Base-by-base conservation (phyloP, 2,329 filamentous ascomycete genomes). In the Diplodia mutila region DNA sequence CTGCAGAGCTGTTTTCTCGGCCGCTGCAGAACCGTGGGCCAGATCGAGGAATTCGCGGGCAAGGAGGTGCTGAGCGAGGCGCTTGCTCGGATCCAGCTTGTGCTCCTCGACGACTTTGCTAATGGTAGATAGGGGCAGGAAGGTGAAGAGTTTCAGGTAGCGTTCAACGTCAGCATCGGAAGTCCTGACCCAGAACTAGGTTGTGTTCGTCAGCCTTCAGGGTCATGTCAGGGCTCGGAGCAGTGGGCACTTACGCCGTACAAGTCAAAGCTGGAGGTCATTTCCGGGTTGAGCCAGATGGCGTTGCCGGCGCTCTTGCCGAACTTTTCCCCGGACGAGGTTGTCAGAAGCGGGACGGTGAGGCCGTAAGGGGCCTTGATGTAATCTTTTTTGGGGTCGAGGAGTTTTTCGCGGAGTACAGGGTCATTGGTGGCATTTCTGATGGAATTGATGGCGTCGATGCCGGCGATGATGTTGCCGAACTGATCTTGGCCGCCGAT, bases 401-500 rank as follows among this genome's bases (percentile, higher is more conserved):
- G 66, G 12, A 72, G 64, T 6, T 74, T 71, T 69, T 75, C 75
- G 4, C 27, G n/a, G 27, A 51, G 4, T 0, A 21, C 49, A 18
- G 66, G 66, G 12, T 67, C 66, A 0, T 8, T 85, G 82, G 68
- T 89, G 85, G 57, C 79, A 81, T 51, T 85, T 85, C 65, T 90
- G 86, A 94, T 89, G 66, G 89, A 84, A 78, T 94, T 94, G 73
- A 98, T 86, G 2, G 91, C 87, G 69, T 97, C 92, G 75, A 95
- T 90, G 59, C 95, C 95, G 14, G 94, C 89, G 32, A 96, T 86
- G 71, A 99, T 98, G 80, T 99, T 99, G 70, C 95, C 95, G 76
- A 90, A 98, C 80, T 99, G 95, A 76, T 99, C 95, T 7, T 93
- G 93, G 48, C 95, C 95, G 68, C 95, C 95, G 64, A 99, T 92